Evolutionary conservation across 352 stramenopile genomes (phyloP).

Genomic region (Nothophytophthora sp.): DNA sequence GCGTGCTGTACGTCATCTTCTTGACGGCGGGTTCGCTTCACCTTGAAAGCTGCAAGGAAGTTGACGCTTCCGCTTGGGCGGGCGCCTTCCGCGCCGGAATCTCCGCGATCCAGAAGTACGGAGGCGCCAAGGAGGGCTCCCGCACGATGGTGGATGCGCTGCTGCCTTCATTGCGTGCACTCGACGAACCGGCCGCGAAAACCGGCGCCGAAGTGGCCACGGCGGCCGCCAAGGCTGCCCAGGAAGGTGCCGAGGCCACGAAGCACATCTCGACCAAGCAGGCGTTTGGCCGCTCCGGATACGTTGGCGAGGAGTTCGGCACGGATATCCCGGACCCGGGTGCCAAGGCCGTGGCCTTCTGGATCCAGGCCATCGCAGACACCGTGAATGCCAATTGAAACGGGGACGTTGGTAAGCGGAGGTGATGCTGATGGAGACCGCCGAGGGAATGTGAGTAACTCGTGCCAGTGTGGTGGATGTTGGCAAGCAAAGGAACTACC

Average conservation of each 20-base stretch:
- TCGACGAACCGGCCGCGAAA: conserved; percentile 26
- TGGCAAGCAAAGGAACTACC: no score
- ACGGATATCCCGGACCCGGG: conserved; percentile 93
- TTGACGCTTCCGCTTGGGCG: conserved; percentile 41
- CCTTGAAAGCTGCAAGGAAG: conserved; percentile 43
- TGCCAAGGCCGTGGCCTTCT: conserved; percentile 92
- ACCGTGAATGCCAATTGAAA: conserved; percentile 36
- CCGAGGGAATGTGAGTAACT: no score
- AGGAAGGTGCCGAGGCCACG: conserved; percentile 91
- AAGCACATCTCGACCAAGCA: conserved; percentile 82
- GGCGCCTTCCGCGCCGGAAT: conserved; percentile 78
- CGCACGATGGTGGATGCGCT: conserved; percentile 98
- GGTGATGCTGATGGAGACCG: no score
- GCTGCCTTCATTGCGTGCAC: conserved; percentile 78
- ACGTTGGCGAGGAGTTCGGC: conserved; percentile 89
- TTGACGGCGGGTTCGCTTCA: conserved; percentile 66
- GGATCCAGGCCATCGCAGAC: conserved; percentile 71
- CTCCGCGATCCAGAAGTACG: conserved; percentile 87
- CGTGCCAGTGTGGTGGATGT: no score
- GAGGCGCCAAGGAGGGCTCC: conserved; percentile 92
- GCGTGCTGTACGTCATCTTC: conserved; percentile 95
- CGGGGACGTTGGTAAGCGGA: no score
- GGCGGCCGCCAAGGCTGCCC: conserved; percentile 71
- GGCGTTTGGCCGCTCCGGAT: conserved; percentile 80
- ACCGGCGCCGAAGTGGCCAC: conserved; percentile 28